Conservation (phyloP, 805 yeast species). For the Candida tammaniensis region DNA sequence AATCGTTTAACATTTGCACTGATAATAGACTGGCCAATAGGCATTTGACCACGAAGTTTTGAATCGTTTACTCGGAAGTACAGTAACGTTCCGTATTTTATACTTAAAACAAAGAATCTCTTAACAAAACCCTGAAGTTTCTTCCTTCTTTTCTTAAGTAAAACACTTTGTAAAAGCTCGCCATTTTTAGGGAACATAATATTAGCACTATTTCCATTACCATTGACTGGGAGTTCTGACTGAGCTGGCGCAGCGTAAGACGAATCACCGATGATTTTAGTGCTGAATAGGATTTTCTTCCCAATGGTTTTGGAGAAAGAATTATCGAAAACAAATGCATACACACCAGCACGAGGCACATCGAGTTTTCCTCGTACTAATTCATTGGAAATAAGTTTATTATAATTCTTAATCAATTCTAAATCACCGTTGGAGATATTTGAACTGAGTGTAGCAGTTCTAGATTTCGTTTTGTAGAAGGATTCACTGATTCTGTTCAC, state of each 20-base stretch:
- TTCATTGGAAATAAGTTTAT: constrained; percentile 51
- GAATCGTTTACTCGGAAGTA: constrained; percentile 75
- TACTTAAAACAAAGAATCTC: constrained; percentile 80
- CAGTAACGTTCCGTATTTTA: constrained; percentile 76
- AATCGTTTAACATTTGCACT: constrained; percentile 67
- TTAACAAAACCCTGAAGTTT: constrained; percentile 83
- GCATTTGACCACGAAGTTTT: constrained; percentile 88
- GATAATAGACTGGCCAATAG: constrained; percentile 75
- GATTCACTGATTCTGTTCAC: constrained; percentile 35
- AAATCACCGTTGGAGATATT: constrained; percentile 40
- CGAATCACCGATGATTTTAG: constrained; percentile 6
- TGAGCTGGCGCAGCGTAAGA: neutral
- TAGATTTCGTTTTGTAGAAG: constrained; percentile 31
- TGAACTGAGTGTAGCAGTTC: constrained; percentile 37
- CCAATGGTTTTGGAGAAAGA: constrained; percentile 83
- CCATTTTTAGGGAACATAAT: constrained; percentile 52
- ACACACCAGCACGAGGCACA: constrained; percentile 64
- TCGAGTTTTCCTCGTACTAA: constrained; percentile 58
- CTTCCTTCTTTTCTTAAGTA: constrained; percentile 77
- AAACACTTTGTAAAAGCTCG: constrained; percentile 71
- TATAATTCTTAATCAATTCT: constrained; percentile 57
- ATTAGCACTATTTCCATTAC: constrained; percentile 6
- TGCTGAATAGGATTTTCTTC: constrained; percentile 72
- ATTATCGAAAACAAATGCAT: constrained; percentile 89
- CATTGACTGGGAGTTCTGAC: constrained; percentile 1